Conservation (phyloP, 1,139 yeast genomes). For the Suhomyces ambrosiae region DNA sequence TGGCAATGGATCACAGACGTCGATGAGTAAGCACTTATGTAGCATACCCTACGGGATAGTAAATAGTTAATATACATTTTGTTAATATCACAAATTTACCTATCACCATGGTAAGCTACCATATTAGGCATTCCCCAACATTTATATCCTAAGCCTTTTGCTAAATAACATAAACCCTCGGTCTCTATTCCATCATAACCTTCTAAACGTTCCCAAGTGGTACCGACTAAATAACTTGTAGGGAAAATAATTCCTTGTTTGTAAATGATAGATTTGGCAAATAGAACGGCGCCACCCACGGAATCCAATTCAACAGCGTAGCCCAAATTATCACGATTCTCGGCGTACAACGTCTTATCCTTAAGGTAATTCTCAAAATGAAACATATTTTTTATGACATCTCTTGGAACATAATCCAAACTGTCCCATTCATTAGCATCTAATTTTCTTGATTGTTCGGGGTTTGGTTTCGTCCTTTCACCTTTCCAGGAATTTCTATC, state of each 20-base stretch:
- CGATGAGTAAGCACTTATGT: conserved; percentile 6
- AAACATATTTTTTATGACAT: conserved; percentile 30
- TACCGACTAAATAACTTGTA: conserved; percentile 47
- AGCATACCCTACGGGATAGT: conserved; percentile 1
- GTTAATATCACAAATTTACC: conserved; percentile 4
- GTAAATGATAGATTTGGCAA: conserved; percentile 41
- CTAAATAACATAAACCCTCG: conserved; percentile 53
- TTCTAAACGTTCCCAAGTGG: conserved; percentile 49
- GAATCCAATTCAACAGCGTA: conserved; percentile 41
- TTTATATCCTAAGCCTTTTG: conserved; percentile 44
- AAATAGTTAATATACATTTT: conserved; percentile 3
- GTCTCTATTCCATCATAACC: conserved; percentile 59
- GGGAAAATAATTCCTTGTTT: conserved; percentile 51
- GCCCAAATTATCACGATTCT: conserved; percentile 13
- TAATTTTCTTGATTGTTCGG: conserved; percentile 34
- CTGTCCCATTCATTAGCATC: conserved; percentile 36
- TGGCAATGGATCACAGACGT: conserved; percentile 82
- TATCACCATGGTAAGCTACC: conserved; percentile 26
- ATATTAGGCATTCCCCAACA: conserved; percentile 50
- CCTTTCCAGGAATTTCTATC: conserved; percentile 55
- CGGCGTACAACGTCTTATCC: conserved; percentile 19
- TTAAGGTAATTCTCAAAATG: conserved; percentile 34
- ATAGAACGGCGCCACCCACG: conserved; percentile 54
- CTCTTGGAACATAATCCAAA: conserved; percentile 43
- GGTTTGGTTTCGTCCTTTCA: conserved; percentile 36